A percentile compares a stretch with the other conserved stretches of the same genome.
These are phyloP conservation scores for Nelumbo lutea DNA, from an alignment of 164 flowering plant species.

Conservation along the genomic window DNA sequence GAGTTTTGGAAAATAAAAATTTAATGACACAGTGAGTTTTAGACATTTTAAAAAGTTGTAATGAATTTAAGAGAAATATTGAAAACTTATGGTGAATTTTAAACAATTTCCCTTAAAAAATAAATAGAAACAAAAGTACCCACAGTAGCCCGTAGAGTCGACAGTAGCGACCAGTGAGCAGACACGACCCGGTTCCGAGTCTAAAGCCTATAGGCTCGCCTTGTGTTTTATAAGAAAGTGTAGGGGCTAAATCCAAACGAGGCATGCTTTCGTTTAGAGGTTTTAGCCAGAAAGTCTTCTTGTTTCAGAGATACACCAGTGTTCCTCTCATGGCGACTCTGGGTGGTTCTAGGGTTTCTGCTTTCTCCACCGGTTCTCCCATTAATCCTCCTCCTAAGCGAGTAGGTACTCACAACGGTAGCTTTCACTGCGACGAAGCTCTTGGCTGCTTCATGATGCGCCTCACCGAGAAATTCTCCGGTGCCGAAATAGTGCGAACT, in stretches of 20 bases:
- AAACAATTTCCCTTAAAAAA: no score
- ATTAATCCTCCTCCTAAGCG: conserved; percentile 35
- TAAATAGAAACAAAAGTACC: no score
- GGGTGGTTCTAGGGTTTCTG: conserved; percentile 16
- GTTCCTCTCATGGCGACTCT: conserved; percentile 21
- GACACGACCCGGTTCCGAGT: no score
- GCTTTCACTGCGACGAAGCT: conserved; percentile 99
- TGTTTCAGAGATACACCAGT: conserved; percentile 11
- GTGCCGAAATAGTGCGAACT: conserved; percentile 73
- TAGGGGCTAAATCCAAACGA: not conserved
- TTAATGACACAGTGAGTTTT: no score
- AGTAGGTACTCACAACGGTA: conserved; percentile 94
- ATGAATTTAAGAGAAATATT: no score
- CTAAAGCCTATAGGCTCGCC: no score
- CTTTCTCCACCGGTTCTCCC: conserved; percentile 31
- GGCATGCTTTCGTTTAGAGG: conserved; percentile 24
- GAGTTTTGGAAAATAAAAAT: no score
- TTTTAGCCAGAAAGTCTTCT: conserved; percentile 16
- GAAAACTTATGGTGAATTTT: no score
- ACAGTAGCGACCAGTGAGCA: no score
- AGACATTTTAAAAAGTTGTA: no score
- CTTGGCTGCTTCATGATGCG: conserved; percentile 99
- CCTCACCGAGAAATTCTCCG: conserved; percentile 63
- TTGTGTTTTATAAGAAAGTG: no score
- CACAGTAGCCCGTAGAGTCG: no score